A percentile compares a stretch with the other conserved stretches of the same genome.
Evolutionary conservation across 2,329 filamentous ascomycete genomes (phyloP).

Genomic region (Anthostomella pinea): DNA sequence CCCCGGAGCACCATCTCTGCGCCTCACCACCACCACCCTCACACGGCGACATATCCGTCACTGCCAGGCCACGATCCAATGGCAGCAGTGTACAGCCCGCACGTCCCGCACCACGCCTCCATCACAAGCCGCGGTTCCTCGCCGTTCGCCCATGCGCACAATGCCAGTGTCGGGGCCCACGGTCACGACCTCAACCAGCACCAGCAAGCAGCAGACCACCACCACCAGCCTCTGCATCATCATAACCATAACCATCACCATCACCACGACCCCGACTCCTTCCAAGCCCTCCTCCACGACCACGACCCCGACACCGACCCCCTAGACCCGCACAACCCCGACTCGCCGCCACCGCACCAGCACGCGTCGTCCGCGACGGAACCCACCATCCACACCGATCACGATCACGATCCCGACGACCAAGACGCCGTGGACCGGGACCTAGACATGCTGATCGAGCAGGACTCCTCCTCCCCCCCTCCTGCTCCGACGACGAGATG

Average conservation of each 20-base stretch:
- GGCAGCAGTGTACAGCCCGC: slow-evolving; percentile 18
- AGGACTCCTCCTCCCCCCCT: slow-evolving; percentile 14
- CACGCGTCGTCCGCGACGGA: slow-evolving; percentile 4
- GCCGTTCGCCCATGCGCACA: too few species aligned
- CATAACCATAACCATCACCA: too few species aligned
- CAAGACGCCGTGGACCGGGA: slow-evolving; percentile 27
- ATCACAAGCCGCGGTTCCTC: too few species aligned
- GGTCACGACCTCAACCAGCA: slow-evolving; percentile 32
- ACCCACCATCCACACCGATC: slow-evolving; percentile 5
- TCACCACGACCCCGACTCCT: slow-evolving; percentile 43
- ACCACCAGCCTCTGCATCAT: too few species aligned
- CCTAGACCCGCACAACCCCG: slow-evolving; percentile 9
- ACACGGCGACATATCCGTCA: slow-evolving; percentile 8
- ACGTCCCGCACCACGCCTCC: slow-evolving; percentile 17
- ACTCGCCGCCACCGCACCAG: slow-evolving; percentile 3
- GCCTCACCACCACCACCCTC: slow-evolving; percentile 16
- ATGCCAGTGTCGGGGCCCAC: slow-evolving; percentile 15
- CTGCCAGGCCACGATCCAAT: slow-evolving; percentile 12
- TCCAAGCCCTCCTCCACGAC: slow-evolving; percentile 53
- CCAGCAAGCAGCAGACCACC: neutral
- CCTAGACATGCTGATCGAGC: slow-evolving; percentile 31
- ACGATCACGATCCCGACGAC: slow-evolving; percentile 16
- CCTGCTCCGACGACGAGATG: slow-evolving; percentile 15
- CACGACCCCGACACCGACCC: slow-evolving; percentile 44
- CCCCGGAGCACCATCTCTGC: slow-evolving; percentile 16